phyloP scores from a whole-genome alignment of 1,139 yeast genomes.

The Hemisphaericaspora subhashii region DNA sequence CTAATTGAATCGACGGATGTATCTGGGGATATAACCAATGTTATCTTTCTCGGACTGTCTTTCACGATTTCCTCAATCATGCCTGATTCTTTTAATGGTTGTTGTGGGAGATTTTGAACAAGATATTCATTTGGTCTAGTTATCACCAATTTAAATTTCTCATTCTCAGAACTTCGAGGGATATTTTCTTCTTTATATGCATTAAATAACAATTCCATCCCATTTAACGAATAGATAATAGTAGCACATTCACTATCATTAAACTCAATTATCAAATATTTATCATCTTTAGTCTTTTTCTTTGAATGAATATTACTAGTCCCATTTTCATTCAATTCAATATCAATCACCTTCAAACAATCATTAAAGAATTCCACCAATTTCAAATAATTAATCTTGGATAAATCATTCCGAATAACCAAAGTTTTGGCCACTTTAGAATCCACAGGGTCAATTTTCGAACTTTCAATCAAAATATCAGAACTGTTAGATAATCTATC shows the following conservation, averaged over 20 bases:
- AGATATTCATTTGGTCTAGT: slow-evolving; percentile 66
- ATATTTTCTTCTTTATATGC: slow-evolving; percentile 25
- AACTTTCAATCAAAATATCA: slow-evolving; percentile 36
- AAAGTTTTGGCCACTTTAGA: slow-evolving; percentile 54
- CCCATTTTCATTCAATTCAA: slow-evolving; percentile 23
- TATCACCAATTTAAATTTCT: slow-evolving; percentile 13
- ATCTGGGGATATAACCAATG: slow-evolving; percentile 26
- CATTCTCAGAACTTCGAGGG: slow-evolving; percentile 11
- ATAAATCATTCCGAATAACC: slow-evolving; percentile 47
- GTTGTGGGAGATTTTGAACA: slow-evolving; percentile 31
- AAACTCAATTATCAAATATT: slow-evolving; percentile 51
- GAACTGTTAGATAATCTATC: slow-evolving; percentile 42
- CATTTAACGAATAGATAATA: slow-evolving; percentile 49
- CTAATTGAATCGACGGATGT: slow-evolving; percentile 28
- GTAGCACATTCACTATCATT: slow-evolving; percentile 60
- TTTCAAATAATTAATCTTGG: slow-evolving; percentile 38
- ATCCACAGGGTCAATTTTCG: slow-evolving; percentile 51
- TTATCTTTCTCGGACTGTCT: slow-evolving; percentile 40
- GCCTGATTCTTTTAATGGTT: slow-evolving; percentile 16
- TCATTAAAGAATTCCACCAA: slow-evolving; percentile 45
- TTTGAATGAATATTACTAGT: slow-evolving; percentile 32
- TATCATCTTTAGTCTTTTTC: slow-evolving; percentile 36
- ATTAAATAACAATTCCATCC: slow-evolving; percentile 31
- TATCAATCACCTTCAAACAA: slow-evolving; percentile 38
- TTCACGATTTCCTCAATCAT: slow-evolving; percentile 27